Evolutionary conservation across 495 filamentous ascomycete genomes (phyloP), one percentile per base, ranked within the genome.

Genomic region (Daldinia loculata): DNA sequence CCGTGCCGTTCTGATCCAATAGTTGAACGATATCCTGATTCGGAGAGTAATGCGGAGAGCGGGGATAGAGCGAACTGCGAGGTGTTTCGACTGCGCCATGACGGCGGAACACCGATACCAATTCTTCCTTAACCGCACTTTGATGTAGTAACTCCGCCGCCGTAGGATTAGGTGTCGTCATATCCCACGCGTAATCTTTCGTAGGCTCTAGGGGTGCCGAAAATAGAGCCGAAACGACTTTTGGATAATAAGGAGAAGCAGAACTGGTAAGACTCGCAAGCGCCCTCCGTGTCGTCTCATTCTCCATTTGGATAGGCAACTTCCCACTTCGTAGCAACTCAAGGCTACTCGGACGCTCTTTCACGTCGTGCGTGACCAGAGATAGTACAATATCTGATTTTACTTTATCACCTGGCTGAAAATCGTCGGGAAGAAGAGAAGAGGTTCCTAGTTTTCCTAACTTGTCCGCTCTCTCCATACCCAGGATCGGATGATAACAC

Each of bases 141-240:
- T 91, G 92, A 17, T 94, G 82, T 57, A 95, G 81, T 11, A 95
- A 78, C 69, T 90, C 89, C 0, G 85, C 83, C 3, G 88, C 81
- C 19, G 76, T 80, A 4, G 83, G 85, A 53, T 78, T 81, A 1
- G 85, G 83, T 27, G 80, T 78, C 9, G 87, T 84, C 80, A 93
- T 89, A 70, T 97, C 94, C 91, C 93, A 98, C 17, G 93, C 91
- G 57, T 90, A 89, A 67, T 96, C 92, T 78, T 95, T 93, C 32
- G 93, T 89, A 69, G 90, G 89, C 73, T 90, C 90, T 3, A 89
- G 85, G 26, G 80, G 82, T 0, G 88, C 86, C 1, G 91, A 87
- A 75, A 98, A 97, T 52, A 98, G 83, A 0, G 91, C 89, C 2
- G 89, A 88, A 71, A 98, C 89, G 76, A 97, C 93, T 74, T 97